Conservation (phyloP, 108 stramenopile species). For the Cyclotella sp. region DNA sequence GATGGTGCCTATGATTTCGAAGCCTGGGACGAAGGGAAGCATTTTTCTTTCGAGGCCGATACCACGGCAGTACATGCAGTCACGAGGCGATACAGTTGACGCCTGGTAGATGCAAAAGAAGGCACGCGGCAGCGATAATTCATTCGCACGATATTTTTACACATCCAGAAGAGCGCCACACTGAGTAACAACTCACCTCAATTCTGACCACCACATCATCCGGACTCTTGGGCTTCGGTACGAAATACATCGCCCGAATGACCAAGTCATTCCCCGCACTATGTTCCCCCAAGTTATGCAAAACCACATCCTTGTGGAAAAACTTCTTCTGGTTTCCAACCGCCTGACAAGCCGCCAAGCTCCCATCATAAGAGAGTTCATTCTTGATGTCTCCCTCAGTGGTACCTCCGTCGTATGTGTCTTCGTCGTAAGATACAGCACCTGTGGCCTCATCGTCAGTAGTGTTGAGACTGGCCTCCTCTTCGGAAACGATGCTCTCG, state of each 20-base stretch:
- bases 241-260: constrained; percentile 47
- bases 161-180: too few relatives aligned
- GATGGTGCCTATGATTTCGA: constrained; percentile 67
- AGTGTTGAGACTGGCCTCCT: neutral
- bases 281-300: constrained; percentile 25
- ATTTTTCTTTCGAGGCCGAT: constrained; percentile 44
- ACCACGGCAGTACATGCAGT: constrained; percentile 64
- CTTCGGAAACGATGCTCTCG: neutral
- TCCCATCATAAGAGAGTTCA: constrained; percentile 17
- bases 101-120: constrained; percentile 39
- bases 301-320: constrained; percentile 50
- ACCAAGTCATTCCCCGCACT: constrained; percentile 23
- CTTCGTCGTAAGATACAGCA: constrained; percentile 7
- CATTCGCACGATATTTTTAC: neutral
- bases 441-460: neutral
- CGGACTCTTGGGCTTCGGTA: constrained; percentile 40
- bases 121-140: neutral
- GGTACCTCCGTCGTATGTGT: neutral
- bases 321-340: constrained; percentile 29
- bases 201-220: constrained; percentile 64
- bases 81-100: constrained; percentile 66
- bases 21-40: constrained; percentile 68
- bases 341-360: constrained; percentile 12
- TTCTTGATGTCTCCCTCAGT: neutral
- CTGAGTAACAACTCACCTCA: constrained; percentile 35